Base-by-base conservation (phyloP, 192 early-diverging fungal species). In the Backusella morwellensis region DNA sequence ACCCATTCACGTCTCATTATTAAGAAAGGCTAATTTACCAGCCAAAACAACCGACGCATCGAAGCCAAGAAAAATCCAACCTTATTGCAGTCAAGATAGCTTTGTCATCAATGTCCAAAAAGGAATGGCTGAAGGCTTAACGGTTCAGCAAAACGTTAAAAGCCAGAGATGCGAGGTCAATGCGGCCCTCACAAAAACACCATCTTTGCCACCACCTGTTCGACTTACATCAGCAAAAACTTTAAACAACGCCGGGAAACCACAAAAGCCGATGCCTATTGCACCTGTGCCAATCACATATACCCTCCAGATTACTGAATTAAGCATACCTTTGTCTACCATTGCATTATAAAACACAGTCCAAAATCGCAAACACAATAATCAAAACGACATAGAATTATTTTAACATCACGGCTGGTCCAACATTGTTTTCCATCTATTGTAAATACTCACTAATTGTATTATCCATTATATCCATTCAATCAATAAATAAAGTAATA, bases 231-330 rank as follows among this genome's bases (percentile, higher is more conserved):
- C 56, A 63, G 3, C 23, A 29, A 63, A 63, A 63, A 26, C 21
- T 12, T 63, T 63, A 29, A 63, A 26, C 23, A 6, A 29, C 4
- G 21, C 23, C 8, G 56, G 56, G 12, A 63, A 63, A 29, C 56
- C 12, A 63, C 56, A 14, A 63, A 63, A 63, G n/a, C 32, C 26
- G 9, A 29, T 23, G 4, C 42, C 71, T 29, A 34, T 75, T 5
- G 77, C 77, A 0, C 77, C 77, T 38, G 7, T 35, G 17, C 67
- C 72, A 50, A 54, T 78, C 6, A 54, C 77, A 5, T 81, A 81
- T 69, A 52, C 80, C 40, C 40, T 81, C 19, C 76, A 81, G 75
- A 68, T 81, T n/a, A 77, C 80, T 23, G 47, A 69, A 69, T 68
- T 81, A 52, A 67, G 66, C 26, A 42, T 81, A 36, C 80, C 80